These are phyloP conservation scores for Arbutus unedo DNA, from an alignment of 148 eudicot genomes.

Conservation along the genomic window DNA sequence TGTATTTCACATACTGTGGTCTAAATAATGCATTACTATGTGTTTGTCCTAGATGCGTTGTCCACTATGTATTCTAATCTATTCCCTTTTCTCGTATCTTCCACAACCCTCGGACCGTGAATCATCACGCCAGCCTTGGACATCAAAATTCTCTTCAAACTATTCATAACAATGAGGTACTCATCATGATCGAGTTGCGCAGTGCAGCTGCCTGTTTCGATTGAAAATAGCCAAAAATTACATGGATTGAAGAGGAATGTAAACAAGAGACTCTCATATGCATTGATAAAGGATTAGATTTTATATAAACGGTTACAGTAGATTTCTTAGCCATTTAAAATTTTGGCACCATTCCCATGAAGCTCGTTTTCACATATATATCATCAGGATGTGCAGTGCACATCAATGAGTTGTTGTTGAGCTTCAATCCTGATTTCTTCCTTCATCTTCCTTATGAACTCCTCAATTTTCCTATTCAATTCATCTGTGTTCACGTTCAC, in stretches of 20 bases:
- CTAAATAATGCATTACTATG: background rate
- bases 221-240: background rate
- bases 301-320: background rate
- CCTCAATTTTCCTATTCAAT: conserved; percentile 42
- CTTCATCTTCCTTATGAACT: conserved; percentile 52
- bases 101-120: background rate
- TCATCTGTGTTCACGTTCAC: conserved; percentile 30
- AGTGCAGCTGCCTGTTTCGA: background rate
- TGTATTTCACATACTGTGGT: background rate
- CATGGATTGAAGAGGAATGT: background rate
- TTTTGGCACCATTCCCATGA: background rate
- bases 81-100: conserved; percentile 2
- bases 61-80: background rate
- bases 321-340: background rate
- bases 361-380: background rate
- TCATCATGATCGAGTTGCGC: background rate
- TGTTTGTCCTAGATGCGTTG: background rate
- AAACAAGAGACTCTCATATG: background rate
- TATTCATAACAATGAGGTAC: background rate
- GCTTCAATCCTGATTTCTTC: conserved; percentile 36
- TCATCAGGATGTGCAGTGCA: background rate
- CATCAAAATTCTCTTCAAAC: background rate
- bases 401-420: conserved; percentile 23
- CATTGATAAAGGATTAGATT: background rate
- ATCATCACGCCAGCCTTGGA: background rate